These are phyloP conservation scores for Fraxinus sp. DNA, from an alignment of 305 asterid species.

Conservation along the genomic window DNA sequence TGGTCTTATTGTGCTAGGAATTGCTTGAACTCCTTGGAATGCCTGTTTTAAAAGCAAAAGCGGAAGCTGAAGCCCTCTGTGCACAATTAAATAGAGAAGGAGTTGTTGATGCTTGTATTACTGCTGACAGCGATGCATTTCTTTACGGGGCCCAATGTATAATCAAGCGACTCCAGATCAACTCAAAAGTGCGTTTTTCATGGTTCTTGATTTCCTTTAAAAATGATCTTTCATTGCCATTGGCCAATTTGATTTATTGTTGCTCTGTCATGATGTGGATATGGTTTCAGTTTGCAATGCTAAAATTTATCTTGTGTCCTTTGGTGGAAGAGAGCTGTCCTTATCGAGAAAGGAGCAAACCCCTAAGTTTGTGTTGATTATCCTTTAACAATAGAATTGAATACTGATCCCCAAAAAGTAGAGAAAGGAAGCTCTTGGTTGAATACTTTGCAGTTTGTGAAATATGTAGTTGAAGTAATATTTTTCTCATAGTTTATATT, in stretches of 20 bases:
- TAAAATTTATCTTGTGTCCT: neutral
- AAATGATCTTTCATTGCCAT: slow-evolving; percentile 8
- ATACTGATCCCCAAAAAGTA: neutral
- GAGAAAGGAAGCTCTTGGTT: neutral
- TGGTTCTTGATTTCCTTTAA: slow-evolving; percentile 4
- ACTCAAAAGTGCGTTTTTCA: slow-evolving; percentile 60
- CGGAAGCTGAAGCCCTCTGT: slow-evolving; percentile 96
- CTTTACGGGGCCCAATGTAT: slow-evolving; percentile 85
- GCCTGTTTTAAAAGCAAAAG: slow-evolving; percentile 79
- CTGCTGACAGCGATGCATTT: slow-evolving; percentile 90
- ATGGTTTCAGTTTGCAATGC: neutral
- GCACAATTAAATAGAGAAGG: slow-evolving; percentile 89
- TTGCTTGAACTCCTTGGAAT: slow-evolving; percentile 87
- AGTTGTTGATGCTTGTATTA: slow-evolving; percentile 84
- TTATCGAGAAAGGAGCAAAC: neutral
- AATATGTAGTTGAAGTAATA: neutral
- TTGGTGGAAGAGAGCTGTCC: neutral
- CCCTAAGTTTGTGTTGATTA: neutral
- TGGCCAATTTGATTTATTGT: slow-evolving; percentile 11
- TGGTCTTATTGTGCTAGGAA: slow-evolving; percentile 47
- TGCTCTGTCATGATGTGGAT: neutral
- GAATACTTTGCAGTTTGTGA: neutral
- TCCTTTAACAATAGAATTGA: neutral
- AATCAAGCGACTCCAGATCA: slow-evolving; percentile 68
- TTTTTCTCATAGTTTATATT: too few species aligned